Conservation (phyloP, 2,329 filamentous ascomycete species). For the Coniochaeta ligniaria region DNA sequence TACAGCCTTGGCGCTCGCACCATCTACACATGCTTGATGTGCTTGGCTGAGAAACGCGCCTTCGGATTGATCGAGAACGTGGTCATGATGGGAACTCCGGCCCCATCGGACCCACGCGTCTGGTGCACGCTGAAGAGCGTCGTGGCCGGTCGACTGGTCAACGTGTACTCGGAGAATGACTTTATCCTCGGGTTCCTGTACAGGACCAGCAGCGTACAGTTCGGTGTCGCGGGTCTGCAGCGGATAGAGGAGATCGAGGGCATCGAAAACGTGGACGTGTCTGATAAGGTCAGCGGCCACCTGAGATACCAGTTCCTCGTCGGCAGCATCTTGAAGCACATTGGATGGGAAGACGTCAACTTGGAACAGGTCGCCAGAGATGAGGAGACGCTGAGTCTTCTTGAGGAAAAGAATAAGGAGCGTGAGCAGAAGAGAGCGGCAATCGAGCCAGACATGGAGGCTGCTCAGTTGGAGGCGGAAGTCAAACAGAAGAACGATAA, state of each 20-base stretch:
- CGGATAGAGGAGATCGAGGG: slow-evolving; percentile 58
- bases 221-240: slow-evolving; percentile 79
- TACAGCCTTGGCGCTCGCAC: slow-evolving; percentile 77
- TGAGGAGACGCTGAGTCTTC: slow-evolving; percentile 20
- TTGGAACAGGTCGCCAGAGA: slow-evolving; percentile 24
- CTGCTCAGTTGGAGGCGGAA: slow-evolving; percentile 5
- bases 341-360: slow-evolving; percentile 63
- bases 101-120: slow-evolving; percentile 61
- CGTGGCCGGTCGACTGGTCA: slow-evolving; percentile 77
- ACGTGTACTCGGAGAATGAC: slow-evolving; percentile 83
- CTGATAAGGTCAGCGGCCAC: slow-evolving; percentile 60
- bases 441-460: slow-evolving; percentile 9
- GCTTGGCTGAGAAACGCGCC: slow-evolving; percentile 69
- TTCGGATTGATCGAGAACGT: slow-evolving; percentile 85
- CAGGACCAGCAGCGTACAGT: slow-evolving; percentile 72
- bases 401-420: slow-evolving; percentile 18
- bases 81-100: slow-evolving; percentile 76
- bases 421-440: slow-evolving; percentile 15
- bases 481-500: slow-evolving; percentile 10
- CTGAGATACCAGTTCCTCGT: slow-evolving; percentile 62
- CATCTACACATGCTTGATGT: slow-evolving; percentile 78
- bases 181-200: slow-evolving; percentile 85
- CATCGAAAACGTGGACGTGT: slow-evolving; percentile 63
- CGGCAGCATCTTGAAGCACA: slow-evolving; percentile 57
- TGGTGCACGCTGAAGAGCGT: slow-evolving; percentile 76